phyloP scores from a whole-genome alignment of 176 grass and related monocot species.

The Avena eriantha region DNA sequence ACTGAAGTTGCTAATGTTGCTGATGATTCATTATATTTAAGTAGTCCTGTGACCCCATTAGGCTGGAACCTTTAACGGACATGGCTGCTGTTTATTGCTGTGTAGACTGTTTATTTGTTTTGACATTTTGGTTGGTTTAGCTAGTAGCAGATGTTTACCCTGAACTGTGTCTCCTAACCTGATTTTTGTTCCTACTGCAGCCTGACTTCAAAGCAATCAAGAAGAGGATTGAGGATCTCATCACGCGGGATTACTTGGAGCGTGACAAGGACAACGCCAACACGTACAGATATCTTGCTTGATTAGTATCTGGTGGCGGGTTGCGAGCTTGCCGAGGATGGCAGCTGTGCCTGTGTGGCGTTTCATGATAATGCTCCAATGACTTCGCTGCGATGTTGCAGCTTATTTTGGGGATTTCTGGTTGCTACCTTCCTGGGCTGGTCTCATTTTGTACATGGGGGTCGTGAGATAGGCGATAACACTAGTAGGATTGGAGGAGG shows the following conservation, averaged over 20 bases:
- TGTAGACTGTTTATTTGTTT: background rate
- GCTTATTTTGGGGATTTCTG: conserved; percentile 28
- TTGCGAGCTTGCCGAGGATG: conserved; percentile 18
- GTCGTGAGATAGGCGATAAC: conserved; percentile 33
- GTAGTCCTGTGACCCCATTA: background rate
- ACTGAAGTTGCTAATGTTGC: background rate
- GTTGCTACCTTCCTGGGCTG: conserved; percentile 1
- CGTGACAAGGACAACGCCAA: conserved; percentile 69
- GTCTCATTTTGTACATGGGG: conserved; percentile 59
- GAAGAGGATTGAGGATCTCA: conserved; percentile 79
- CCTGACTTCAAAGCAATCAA: conserved; percentile 86
- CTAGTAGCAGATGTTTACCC: background rate
- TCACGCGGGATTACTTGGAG: conserved; percentile 77
- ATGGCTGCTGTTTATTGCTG: background rate
- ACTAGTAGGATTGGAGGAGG: background rate
- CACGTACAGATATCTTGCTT: conserved; percentile 80
- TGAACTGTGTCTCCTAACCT: background rate
- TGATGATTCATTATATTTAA: background rate
- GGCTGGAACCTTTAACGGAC: background rate
- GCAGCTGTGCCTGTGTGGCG: conserved; percentile 35
- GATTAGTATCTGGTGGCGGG: conserved; percentile 34
- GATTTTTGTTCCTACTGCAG: conserved; percentile 31
- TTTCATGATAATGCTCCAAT: conserved; percentile 22
- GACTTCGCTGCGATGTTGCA: conserved; percentile 12
- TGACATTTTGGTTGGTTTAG: background rate